Percentiles rank a stretch among this genome's conserved stretches.
Evolutionary conservation across 1,284 basidiomycete species (phyloP).

Genomic region (Heterobasidion parviporum): DNA sequence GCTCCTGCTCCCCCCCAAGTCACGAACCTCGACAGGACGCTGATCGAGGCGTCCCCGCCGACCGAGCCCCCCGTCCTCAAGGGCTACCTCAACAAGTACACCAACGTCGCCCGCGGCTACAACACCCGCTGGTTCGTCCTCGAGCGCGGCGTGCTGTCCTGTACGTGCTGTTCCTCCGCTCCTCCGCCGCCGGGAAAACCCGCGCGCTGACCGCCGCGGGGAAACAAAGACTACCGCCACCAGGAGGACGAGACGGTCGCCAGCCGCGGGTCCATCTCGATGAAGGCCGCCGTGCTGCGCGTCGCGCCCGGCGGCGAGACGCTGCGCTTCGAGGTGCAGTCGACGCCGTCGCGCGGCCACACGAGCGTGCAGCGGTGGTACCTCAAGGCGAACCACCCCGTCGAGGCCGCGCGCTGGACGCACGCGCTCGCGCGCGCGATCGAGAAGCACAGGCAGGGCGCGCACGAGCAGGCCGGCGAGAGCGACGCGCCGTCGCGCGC

Average conservation of each 20-base stretch:
- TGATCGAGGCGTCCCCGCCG: conserved; percentile 38
- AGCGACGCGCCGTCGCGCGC: conserved; percentile 19
- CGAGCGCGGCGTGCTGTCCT: conserved; percentile 78
- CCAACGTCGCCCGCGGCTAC: conserved; percentile 87
- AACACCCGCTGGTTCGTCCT: conserved; percentile 94
- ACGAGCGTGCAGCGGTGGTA: conserved; percentile 71
- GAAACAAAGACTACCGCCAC: conserved; percentile 68
- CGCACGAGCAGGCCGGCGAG: conserved; percentile 16
- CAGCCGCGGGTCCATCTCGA: conserved; percentile 82
- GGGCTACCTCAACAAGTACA: conserved; percentile 86
- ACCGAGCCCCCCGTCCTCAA: conserved; percentile 60
- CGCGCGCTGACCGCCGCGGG: conserved; percentile 79
- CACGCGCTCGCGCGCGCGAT: conserved; percentile 70
- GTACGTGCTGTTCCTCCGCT: conserved; percentile 51
- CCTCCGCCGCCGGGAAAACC: conserved; percentile 89
- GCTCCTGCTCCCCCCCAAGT: conserved; percentile 34
- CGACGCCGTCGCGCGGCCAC: conserved; percentile 40
- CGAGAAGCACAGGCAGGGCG: conserved; percentile 43
- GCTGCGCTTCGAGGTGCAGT: conserved; percentile 80
- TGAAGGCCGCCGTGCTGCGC: conserved; percentile 73
- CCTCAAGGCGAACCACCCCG: conserved; percentile 85
- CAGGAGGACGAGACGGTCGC: conserved; percentile 89
- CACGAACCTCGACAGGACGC: conserved; percentile 68
- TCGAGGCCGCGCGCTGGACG: conserved; percentile 85
- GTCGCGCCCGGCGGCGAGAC: conserved; percentile 43